Conservation (phyloP, 2,329 filamentous ascomycete genomes). For the Claviceps spartinae region DNA sequence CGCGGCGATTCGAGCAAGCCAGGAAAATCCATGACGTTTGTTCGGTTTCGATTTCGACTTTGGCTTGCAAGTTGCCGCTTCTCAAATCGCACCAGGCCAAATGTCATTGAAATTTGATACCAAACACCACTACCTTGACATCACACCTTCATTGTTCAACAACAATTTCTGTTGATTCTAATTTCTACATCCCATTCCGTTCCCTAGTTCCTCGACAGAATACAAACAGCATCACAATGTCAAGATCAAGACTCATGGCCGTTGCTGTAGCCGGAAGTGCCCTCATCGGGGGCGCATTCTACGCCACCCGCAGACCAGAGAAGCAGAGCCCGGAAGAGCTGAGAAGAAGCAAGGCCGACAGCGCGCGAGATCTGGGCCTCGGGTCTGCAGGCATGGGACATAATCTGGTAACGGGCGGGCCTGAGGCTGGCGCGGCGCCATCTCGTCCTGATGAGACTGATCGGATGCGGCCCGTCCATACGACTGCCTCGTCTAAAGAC, state of each 20-base stretch:
- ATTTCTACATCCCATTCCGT: too few relatives aligned
- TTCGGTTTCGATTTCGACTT: too few relatives aligned
- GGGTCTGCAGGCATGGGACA: slow-evolving; percentile 19
- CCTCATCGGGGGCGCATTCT: slow-evolving; percentile 13
- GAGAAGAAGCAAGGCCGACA: slow-evolving; percentile 11
- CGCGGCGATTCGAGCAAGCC: background rate
- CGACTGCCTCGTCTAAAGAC: slow-evolving; percentile 14
- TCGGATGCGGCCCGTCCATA: slow-evolving; percentile 11
- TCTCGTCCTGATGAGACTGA: slow-evolving; percentile 2
- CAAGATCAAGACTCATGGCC: slow-evolving; percentile 3
- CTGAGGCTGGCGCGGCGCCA: slow-evolving; percentile 11
- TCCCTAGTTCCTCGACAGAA: background rate
- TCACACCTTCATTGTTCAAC: background rate
- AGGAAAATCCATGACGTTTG: background rate
- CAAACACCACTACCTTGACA: background rate
- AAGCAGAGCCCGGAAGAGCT: slow-evolving; percentile 7
- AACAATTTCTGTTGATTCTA: background rate
- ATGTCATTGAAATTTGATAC: too few relatives aligned
- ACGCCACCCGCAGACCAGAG: slow-evolving; percentile 7
- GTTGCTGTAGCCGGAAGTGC: slow-evolving; percentile 9
- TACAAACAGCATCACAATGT: background rate
- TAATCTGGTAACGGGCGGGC: slow-evolving; percentile 17
- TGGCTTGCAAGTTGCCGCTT: too few relatives aligned
- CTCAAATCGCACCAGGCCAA: too few relatives aligned
- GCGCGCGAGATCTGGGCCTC: slow-evolving; percentile 19